Evolutionary conservation across 1,284 basidiomycete genomes (phyloP).

Genomic region (Phylloporus sp.): DNA sequence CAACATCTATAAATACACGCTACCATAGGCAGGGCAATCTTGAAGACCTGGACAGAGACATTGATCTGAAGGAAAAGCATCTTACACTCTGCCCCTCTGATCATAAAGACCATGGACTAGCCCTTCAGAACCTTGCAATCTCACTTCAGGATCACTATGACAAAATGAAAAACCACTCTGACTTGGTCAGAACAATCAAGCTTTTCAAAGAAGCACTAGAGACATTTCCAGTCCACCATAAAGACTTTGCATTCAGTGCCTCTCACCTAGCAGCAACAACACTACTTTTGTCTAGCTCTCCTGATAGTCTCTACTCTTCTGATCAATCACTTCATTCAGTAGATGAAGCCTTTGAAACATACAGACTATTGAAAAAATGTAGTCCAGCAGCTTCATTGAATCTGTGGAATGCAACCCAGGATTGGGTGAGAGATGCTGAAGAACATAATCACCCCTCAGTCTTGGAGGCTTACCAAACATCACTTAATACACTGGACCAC

Average conservation of each 20-base stretch:
- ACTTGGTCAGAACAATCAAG: not conserved
- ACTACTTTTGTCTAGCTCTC: not conserved
- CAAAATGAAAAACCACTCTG: not conserved
- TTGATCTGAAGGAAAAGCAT: not conserved
- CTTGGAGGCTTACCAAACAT: too few relatives aligned
- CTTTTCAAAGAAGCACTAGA: not conserved
- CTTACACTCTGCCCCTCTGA: not conserved
- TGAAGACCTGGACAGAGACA: not conserved
- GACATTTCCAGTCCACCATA: not conserved
- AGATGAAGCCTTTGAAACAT: not conserved
- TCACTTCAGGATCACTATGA: not conserved
- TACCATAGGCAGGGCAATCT: not conserved
- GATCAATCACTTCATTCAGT: not conserved
- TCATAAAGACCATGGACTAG: not conserved
- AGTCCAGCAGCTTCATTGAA: not conserved
- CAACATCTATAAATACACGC: rapidly evolving
- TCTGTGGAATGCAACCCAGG: not conserved
- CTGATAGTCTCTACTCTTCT: too few relatives aligned
- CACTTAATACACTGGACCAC: too few relatives aligned
- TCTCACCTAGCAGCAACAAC: not conserved
- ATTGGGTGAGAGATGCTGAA: not conserved
- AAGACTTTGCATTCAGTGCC: not conserved
- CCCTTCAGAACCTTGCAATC: not conserved
- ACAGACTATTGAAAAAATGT: not conserved
- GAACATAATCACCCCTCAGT: too few relatives aligned